These are phyloP conservation scores for Pulveroboletus ravenelii DNA, from an alignment of 768 basidiomycete species.

Conservation along the genomic window DNA sequence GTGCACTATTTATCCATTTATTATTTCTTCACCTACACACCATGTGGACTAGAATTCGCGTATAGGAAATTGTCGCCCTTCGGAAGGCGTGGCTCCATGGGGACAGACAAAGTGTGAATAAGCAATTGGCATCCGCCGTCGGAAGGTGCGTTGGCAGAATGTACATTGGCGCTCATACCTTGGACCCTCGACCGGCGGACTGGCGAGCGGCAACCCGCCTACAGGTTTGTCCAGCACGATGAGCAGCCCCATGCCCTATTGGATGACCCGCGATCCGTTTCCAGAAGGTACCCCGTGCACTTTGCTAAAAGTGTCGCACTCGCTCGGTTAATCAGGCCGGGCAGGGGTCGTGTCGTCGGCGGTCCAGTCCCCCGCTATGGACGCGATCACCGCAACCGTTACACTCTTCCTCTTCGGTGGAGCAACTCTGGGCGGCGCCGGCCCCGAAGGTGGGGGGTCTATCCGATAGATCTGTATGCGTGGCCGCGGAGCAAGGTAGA, in stretches of 20 bases:
- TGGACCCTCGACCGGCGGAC: constrained; percentile 12
- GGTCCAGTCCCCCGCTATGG: constrained; percentile 12
- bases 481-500: not conserved
- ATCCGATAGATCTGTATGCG: not conserved
- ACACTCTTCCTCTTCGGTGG: not conserved
- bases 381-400: constrained; percentile 5
- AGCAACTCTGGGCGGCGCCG: not conserved
- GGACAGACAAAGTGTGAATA: too few species aligned
- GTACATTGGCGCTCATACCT: constrained; percentile 1
- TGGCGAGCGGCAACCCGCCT: not conserved
- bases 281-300: not conserved
- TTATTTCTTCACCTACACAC: not conserved
- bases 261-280: not conserved
- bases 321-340: constrained; percentile 2
- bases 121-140: not conserved
- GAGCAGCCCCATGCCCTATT: constrained; percentile 7
- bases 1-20: constrained; percentile 14
- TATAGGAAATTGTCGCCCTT: too few species aligned
- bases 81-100: too few species aligned
- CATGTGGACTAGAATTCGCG: too few species aligned
- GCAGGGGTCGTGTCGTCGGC: not conserved
- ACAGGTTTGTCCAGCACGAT: not conserved
- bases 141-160: not conserved
- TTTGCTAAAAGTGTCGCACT: constrained; percentile 4
- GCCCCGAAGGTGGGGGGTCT: too few species aligned